phyloP scores from a whole-genome alignment of 2,329 filamentous ascomycete species.

The Trichoderma cornu-damae region DNA sequence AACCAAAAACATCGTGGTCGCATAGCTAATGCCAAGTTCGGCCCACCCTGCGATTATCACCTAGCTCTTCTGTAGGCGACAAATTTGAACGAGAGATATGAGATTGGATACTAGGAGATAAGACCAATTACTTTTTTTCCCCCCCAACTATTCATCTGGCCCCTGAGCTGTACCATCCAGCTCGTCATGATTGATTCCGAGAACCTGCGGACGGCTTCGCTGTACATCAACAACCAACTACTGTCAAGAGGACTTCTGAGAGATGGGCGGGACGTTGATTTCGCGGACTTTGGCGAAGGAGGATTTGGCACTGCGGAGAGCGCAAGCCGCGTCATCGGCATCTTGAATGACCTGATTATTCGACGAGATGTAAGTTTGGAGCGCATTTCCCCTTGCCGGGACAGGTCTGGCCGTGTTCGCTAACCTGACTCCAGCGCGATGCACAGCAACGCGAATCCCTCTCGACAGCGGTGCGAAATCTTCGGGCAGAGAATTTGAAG shows the following conservation, averaged over 20 bases:
- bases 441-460: slow-evolving; percentile 82
- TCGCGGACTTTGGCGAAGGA: slow-evolving; percentile 63
- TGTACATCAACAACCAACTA: slow-evolving; percentile 69
- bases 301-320: slow-evolving; percentile 54
- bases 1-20: slow-evolving; percentile 28
- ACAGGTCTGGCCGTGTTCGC: neutral
- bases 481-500: slow-evolving; percentile 70
- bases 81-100: neutral
- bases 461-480: slow-evolving; percentile 67
- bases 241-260: slow-evolving; percentile 60
- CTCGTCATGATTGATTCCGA: slow-evolving; percentile 51
- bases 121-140: neutral
- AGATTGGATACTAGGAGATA: neutral
- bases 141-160: neutral
- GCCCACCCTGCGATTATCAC: neutral
- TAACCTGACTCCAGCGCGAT: slow-evolving; percentile 59
- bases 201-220: slow-evolving; percentile 61
- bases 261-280: slow-evolving; percentile 73
- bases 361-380: slow-evolving; percentile 69
- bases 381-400: neutral
- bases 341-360: slow-evolving; percentile 89
- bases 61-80: neutral
- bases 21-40: neutral
- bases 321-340: slow-evolving; percentile 82
- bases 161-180: neutral